Conservation (phyloP, 345 rosid genomes). For the Acer saccharum region DNA sequence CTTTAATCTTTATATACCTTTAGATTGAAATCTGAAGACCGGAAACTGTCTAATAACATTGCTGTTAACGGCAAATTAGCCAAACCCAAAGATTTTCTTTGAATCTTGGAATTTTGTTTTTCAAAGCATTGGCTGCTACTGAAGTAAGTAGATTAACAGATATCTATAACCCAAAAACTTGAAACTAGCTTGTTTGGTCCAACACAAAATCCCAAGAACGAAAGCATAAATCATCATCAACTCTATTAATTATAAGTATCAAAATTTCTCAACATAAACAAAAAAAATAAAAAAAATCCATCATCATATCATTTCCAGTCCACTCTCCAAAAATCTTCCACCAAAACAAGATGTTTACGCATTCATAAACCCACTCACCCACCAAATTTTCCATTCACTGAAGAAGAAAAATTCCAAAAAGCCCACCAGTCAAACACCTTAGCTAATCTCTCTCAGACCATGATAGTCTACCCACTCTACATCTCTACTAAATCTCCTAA, state of each 20-base stretch:
- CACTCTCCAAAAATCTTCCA: background rate
- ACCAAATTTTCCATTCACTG: background rate
- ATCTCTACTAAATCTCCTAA: too few relatives aligned
- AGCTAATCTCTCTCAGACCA: background rate
- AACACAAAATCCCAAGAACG: constrained; percentile 16
- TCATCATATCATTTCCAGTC: background rate
- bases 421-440: too few relatives aligned
- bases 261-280: too few relatives aligned
- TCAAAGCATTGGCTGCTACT: background rate
- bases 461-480: background rate
- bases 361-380: background rate
- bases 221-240: background rate
- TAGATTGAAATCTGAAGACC: too few relatives aligned
- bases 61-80: too few relatives aligned
- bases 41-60: too few relatives aligned
- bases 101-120: too few relatives aligned
- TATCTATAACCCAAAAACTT: background rate
- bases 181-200: constrained; percentile 10
- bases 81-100: too few relatives aligned
- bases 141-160: background rate
- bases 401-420: too few relatives aligned
- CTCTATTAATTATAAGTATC: background rate
- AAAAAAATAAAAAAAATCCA: background rate
- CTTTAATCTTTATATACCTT: too few relatives aligned
- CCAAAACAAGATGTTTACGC: background rate